These are phyloP conservation scores for Saccharomyces kudriavzevii DNA, from an alignment of 805 yeast species.

Conservation along the genomic window DNA sequence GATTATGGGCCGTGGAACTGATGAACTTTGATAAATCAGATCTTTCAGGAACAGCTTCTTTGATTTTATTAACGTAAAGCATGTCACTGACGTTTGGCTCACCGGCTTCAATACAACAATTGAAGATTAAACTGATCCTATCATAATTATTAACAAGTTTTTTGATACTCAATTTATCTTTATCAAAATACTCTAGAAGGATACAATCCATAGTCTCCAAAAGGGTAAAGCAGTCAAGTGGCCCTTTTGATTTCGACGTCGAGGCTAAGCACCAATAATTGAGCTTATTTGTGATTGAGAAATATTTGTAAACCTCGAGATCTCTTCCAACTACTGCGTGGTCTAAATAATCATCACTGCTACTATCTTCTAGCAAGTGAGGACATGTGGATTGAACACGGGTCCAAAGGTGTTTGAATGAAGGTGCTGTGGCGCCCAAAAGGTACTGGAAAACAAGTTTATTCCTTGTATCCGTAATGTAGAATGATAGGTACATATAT, in stretches of 20 bases:
- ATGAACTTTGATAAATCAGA: constrained; percentile 29
- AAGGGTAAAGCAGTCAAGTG: constrained; percentile 49
- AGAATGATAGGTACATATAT: constrained; percentile 24
- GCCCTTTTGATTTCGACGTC: constrained; percentile 25
- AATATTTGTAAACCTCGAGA: constrained; percentile 17
- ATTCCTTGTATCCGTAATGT: constrained; percentile 22
- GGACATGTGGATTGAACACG: constrained; percentile 20
- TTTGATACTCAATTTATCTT: constrained; percentile 42
- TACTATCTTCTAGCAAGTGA: constrained; percentile 5
- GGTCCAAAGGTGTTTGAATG: constrained; percentile 18
- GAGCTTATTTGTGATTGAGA: constrained; percentile 17
- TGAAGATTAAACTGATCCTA: constrained; percentile 58
- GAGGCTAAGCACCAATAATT: constrained; percentile 22
- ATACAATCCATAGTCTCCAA: constrained; percentile 42
- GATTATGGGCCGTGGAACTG: constrained; percentile 30
- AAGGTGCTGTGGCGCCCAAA: constrained; percentile 22
- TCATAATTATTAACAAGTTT: constrained; percentile 66
- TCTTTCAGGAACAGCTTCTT: constrained; percentile 57
- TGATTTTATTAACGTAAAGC: constrained; percentile 41
- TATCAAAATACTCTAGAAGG: constrained; percentile 51
- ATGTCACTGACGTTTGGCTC: constrained; percentile 65
- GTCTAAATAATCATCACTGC: neutral
- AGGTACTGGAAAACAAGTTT: constrained; percentile 23
- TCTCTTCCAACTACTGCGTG: constrained; percentile 14
- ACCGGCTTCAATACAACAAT: constrained; percentile 73